Evolutionary conservation across 1,284 basidiomycete genomes (phyloP).

Genomic region (Rhodotorula sp.): DNA sequence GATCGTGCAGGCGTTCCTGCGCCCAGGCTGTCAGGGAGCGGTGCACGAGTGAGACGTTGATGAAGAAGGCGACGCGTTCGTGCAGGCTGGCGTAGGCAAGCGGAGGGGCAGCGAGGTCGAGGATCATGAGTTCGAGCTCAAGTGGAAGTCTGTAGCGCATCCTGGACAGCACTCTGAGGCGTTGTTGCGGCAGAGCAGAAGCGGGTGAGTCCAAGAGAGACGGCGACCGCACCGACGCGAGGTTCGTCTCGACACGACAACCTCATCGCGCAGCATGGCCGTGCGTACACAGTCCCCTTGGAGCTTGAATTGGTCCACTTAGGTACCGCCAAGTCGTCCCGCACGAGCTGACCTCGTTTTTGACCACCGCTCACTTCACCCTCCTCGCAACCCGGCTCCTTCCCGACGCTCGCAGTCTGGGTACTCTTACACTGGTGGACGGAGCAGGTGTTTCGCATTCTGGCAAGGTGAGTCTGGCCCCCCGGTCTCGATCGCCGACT

Average conservation of each 20-base stretch:
- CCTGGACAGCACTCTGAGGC: no score
- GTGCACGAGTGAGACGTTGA: not conserved
- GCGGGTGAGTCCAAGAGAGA: no score
- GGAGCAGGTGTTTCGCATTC: slow-evolving; percentile 83
- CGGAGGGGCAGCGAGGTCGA: not conserved
- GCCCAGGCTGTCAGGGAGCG: not conserved
- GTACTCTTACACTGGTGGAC: slow-evolving; percentile 68
- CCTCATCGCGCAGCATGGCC: no score
- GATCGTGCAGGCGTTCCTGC: not conserved
- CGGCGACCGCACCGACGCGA: no score
- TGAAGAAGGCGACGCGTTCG: not conserved
- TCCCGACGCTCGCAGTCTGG: slow-evolving; percentile 54
- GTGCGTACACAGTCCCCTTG: no score
- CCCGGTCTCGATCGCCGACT: no score
- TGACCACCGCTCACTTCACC: no score
- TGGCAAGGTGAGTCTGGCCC: slow-evolving; percentile 65
- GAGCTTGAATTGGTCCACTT: no score
- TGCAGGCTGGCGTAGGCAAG: not conserved
- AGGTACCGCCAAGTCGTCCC: no score
- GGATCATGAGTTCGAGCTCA: not conserved
- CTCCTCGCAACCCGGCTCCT: not conserved
- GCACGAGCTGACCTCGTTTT: no score
- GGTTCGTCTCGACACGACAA: no score
- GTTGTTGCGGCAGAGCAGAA: no score
- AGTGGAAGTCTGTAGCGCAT: not conserved